phyloP scores from a whole-genome alignment of 345 rosid species.

The Citrus inodora region DNA sequence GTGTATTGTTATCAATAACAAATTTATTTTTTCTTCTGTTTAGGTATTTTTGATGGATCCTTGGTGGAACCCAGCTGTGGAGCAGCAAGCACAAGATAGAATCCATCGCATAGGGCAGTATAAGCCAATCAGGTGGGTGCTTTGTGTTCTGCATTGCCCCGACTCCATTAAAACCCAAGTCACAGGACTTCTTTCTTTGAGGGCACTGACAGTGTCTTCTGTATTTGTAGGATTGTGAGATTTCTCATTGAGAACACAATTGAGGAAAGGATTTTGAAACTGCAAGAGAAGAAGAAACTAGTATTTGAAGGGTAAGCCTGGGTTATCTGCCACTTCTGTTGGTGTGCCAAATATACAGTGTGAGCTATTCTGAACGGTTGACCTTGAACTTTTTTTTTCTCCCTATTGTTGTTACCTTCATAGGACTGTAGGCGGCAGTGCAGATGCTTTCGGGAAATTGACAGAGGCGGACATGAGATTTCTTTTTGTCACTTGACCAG shows the following conservation, averaged over 20 bases:
- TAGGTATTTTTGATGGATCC: constrained; percentile 99
- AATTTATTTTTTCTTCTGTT: neutral
- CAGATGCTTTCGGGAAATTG: constrained; percentile 78
- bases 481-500: constrained; percentile 46
- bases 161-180: neutral
- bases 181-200: constrained; percentile 5
- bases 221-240: constrained; percentile 59
- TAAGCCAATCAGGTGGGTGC: constrained; percentile 81
- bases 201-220: neutral
- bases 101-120: constrained; percentile 96
- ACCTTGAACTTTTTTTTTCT: neutral
- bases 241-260: constrained; percentile 88
- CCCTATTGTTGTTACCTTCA: neutral
- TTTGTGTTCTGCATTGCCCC: neutral
- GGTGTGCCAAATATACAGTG: neutral
- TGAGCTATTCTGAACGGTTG: neutral
- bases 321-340: neutral
- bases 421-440: constrained; percentile 89
- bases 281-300: constrained; percentile 90
- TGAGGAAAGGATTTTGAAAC: constrained; percentile 88
- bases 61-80: constrained; percentile 99
- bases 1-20: neutral
- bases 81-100: constrained; percentile 95
- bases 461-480: constrained; percentile 78
- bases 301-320: constrained; percentile 89